Evolutionary conservation across 108 stramenopile species (phyloP), one percentile per base, ranked within the genome.

Genomic region (Skeletonema potamos): DNA sequence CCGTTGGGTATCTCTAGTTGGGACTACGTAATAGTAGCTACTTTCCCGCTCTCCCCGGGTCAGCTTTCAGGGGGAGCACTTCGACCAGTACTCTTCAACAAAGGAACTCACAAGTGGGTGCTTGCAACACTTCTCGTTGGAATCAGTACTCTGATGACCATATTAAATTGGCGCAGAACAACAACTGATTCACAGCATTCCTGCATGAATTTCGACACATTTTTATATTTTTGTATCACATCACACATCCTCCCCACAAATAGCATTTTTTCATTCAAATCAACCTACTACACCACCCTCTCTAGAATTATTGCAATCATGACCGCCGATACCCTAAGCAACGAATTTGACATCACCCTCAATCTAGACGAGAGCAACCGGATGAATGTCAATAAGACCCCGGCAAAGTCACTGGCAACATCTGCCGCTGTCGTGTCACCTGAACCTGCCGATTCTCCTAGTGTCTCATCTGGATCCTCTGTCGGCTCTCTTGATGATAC

Each of bases 361-460:
- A 56, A 27, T 24, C 62, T 80, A n/a, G 79, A 80, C 55, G 62
- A 67, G 20, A 62, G 54, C 62, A 80, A 73, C 58, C 66, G 62
- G 55, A 28, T 64, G 46, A 18, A 20, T 6, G 12, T 60, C 7
- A 12, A 26, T 27, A 65, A 36, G 34, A 81, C 80, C 24, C 80
- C 80, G 0, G n/a, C 22, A 12, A 74, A 74, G 61, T 34, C 36
- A 4, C n/a, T 58, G n/a, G 34, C 6, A 9, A 32, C 15, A 8
- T 36, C 27, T 36, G 33, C 34, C 33, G 39, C 43, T n/a, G 66
- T 44, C 44, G 55, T 73, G 55, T 46, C 66, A 28, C 70, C 78
- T 28, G 66, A 68, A 18, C 20, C 62, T 12, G 37, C 70, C 54
- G 32, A 56, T 27, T 70, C 70, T 17, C 46, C 32, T 32, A 69